Conservation (phyloP, 148 eudicot species). For the Rhododendron henanense region DNA sequence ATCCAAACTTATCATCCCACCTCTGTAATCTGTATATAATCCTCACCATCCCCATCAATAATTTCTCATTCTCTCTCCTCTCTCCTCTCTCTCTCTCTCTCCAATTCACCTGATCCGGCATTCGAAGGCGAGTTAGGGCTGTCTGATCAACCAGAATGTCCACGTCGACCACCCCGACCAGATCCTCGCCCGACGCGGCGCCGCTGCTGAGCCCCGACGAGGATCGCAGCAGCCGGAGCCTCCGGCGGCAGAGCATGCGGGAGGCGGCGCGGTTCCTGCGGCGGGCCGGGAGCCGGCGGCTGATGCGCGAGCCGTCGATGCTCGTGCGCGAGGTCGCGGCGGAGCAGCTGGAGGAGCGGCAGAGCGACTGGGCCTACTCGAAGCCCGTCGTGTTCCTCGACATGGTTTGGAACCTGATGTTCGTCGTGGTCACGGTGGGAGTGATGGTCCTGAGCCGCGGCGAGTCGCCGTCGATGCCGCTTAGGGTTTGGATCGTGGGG, state of each 20-base stretch:
- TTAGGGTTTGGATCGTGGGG: slow-evolving; percentile 62
- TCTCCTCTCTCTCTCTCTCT: not conserved
- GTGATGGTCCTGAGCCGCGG: slow-evolving; percentile 29
- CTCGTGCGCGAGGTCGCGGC: slow-evolving; percentile 70
- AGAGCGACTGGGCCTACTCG: slow-evolving; percentile 71
- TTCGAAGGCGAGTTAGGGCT: not conserved
- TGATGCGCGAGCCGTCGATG: slow-evolving; percentile 53
- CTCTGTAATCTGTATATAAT: too few relatives aligned
- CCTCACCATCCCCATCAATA: not conserved
- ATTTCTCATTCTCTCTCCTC: not conserved
- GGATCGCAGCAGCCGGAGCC: slow-evolving; percentile 11
- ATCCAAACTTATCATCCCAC: too few relatives aligned
- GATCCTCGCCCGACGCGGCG: slow-evolving; percentile 13
- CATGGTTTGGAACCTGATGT: slow-evolving; percentile 56
- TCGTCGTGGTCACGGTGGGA: slow-evolving; percentile 30
- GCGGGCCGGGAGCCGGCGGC: slow-evolving; percentile 45
- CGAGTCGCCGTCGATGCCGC: slow-evolving; percentile 32
- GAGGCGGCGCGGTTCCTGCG: slow-evolving; percentile 63
- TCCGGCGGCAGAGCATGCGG: slow-evolving; percentile 38
- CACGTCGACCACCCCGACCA: not conserved
- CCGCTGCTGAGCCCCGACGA: slow-evolving; percentile 29
- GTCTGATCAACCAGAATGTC: slow-evolving; percentile 1
- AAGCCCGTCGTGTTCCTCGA: slow-evolving; percentile 60
- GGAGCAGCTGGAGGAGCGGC: slow-evolving; percentile 62
- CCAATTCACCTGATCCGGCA: not conserved